Conservation (phyloP, 129 eudicot species). For the Ambrosia trifida region DNA sequence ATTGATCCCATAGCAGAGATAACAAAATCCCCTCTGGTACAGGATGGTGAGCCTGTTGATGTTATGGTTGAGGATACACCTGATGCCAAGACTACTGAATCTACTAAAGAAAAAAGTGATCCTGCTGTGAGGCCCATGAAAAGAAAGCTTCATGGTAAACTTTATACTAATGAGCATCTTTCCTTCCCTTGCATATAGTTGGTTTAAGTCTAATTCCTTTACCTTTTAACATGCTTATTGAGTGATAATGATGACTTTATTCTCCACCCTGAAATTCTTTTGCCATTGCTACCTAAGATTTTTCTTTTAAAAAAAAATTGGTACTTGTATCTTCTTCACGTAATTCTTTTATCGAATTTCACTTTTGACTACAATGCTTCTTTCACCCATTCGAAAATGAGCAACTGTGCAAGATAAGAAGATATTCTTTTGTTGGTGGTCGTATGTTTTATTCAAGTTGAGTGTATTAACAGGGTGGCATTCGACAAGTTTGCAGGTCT, state of each 20-base stretch:
- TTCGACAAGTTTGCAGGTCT: neutral
- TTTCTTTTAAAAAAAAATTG: neutral
- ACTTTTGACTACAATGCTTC: conserved; percentile 1
- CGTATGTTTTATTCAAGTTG: neutral
- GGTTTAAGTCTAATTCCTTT: conserved; percentile 6
- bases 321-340: neutral
- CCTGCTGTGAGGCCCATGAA: conserved; percentile 38
- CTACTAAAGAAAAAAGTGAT: conserved; percentile 30
- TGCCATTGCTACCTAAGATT: neutral
- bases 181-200: neutral
- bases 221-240: neutral
- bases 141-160: conserved; percentile 67
- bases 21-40: conserved; percentile 30
- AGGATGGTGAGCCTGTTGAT: conserved; percentile 43
- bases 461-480: conserved; percentile 1
- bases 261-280: neutral
- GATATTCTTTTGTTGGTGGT: neutral
- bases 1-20: conserved; percentile 46
- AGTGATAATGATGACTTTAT: neutral
- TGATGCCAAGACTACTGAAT: conserved; percentile 27
- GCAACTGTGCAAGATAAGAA: neutral
- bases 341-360: neutral
- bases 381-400: neutral
- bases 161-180: neutral
- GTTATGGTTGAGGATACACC: conserved; percentile 42